Evolutionary conservation across 495 filamentous ascomycete genomes (phyloP).

Genomic region (Xylaria longipes): DNA sequence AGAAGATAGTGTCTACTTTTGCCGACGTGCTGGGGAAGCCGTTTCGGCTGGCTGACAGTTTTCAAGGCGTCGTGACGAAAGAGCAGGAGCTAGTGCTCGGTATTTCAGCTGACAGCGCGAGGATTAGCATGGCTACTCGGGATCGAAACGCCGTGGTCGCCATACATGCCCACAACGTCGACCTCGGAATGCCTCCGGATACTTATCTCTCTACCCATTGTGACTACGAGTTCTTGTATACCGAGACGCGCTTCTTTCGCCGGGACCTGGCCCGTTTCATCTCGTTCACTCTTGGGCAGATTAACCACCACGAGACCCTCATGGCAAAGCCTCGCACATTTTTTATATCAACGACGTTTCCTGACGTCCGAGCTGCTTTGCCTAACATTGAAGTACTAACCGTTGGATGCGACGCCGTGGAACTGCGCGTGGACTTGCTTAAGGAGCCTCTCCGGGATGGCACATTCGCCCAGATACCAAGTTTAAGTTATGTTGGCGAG

Average conservation of each 20-base stretch:
- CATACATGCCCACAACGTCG: slow-evolving; percentile 78
- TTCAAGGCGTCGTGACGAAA: slow-evolving; percentile 55
- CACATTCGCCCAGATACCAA: slow-evolving; percentile 66
- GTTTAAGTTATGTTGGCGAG: slow-evolving; percentile 81
- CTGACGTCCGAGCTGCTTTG: slow-evolving; percentile 81
- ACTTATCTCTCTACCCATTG: slow-evolving; percentile 66
- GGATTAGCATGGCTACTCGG: slow-evolving; percentile 55
- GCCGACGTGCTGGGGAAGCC: slow-evolving; percentile 74
- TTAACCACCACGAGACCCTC: slow-evolving; percentile 73
- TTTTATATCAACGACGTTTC: slow-evolving; percentile 85
- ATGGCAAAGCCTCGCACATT: slow-evolving; percentile 78
- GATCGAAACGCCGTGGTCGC: slow-evolving; percentile 61
- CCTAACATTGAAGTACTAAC: slow-evolving; percentile 85
- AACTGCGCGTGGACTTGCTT: slow-evolving; percentile 81
- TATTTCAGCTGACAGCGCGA: slow-evolving; percentile 59
- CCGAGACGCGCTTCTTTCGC: slow-evolving; percentile 71
- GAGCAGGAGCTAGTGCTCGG: slow-evolving; percentile 65
- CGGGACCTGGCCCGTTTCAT: slow-evolving; percentile 78
- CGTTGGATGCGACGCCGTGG: slow-evolving; percentile 82
- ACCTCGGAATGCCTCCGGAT: slow-evolving; percentile 70
- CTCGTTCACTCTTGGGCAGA: slow-evolving; percentile 77
- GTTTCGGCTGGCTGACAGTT: slow-evolving; percentile 60
- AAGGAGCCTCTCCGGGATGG: slow-evolving; percentile 71
- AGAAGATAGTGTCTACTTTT: slow-evolving; percentile 69
- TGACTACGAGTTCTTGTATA: slow-evolving; percentile 86